Percentiles rank a stretch among this genome's conserved stretches.
Conservation (phyloP, 345 rosid genomes). For the Gossypium ekmanianum region DNA sequence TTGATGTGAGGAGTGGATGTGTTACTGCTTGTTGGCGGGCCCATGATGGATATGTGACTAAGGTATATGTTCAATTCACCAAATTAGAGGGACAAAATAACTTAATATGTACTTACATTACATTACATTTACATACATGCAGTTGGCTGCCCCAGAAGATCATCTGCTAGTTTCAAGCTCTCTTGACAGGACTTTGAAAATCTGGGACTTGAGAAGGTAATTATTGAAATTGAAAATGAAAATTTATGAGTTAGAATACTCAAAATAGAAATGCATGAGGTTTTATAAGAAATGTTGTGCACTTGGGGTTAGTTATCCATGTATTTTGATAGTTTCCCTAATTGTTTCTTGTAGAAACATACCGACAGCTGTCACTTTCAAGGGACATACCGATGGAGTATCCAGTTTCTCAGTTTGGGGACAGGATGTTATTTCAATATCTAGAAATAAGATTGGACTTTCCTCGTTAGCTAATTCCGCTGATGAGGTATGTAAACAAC, state of each 20-base stretch:
- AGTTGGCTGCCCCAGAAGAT: constrained; percentile 79
- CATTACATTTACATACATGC: constrained; percentile 25
- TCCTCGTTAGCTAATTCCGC: constrained; percentile 54
- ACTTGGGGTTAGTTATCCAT: neutral
- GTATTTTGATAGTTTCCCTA: constrained; percentile 12
- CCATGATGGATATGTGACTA: constrained; percentile 85
- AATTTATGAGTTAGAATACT: neutral
- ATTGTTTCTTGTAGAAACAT: constrained; percentile 46
- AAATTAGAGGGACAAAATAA: neutral
- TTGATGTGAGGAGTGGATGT: constrained; percentile 70
- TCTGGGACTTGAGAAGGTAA: constrained; percentile 91
- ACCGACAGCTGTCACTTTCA: constrained; percentile 48
- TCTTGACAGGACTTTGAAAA: constrained; percentile 64
- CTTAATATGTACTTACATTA: constrained; percentile 1
- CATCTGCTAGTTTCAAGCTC: constrained; percentile 93
- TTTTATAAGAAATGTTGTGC: neutral
- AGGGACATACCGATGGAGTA: constrained; percentile 73
- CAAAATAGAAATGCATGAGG: neutral
- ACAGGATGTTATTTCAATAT: constrained; percentile 76
- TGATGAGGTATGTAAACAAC: constrained; percentile 50
- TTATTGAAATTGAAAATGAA: neutral
- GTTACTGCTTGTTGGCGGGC: constrained; percentile 78
- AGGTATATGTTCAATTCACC: constrained; percentile 38
- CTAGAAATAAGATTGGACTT: constrained; percentile 80
- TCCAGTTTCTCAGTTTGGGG: constrained; percentile 86